Evolutionary conservation across 805 yeast genomes (phyloP), one percentile per base, ranked within the genome.

Genomic region (Naumovozyma castellii): DNA sequence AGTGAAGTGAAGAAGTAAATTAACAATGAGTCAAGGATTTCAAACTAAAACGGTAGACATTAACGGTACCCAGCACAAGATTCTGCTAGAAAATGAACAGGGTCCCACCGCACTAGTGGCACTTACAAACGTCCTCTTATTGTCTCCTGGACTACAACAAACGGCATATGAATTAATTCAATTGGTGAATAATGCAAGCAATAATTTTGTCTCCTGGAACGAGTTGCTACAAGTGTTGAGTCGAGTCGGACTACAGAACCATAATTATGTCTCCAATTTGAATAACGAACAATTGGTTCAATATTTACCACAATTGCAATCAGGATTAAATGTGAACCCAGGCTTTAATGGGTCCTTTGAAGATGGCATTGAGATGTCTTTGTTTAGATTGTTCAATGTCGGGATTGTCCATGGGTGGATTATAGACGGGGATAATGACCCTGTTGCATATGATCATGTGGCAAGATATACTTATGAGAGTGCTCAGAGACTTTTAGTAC

Each of bases 21-120:
- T 16, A 16, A 29, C 17, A 4, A 52, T 52, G 56, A 42, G 39
- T 18, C 43, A 48, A 15, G 31, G 32, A 16, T 57, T 54, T 37
- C 50, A 51, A 22, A 50, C 53, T 3, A 57, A 55, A 33, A 29
- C 33, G 19, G 41, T 56, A 3, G 42, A 46, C 16, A 52, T 65
- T 46, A 69, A 79, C 42, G 62, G 61, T 4, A 37, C 37, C 10
- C 36, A 43, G n/a, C 39, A 46, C 25, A 76, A 76, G 32, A 75
- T 87, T 27, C 62, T 88, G 3, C 60, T 85, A 16, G 95, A 86
- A 63, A 85, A 86, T 53, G 39, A 36, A 15, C 30, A 38, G 8
- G 96, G 96, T 0, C 95, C 96, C 0, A 87, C 95, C 55, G 94
- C 95, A 2, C 59, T 88, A 30, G 71, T 88, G 12, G 88, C 95